phyloP scores from a whole-genome alignment of 768 basidiomycete species.

The Albatrellus ellisii region DNA sequence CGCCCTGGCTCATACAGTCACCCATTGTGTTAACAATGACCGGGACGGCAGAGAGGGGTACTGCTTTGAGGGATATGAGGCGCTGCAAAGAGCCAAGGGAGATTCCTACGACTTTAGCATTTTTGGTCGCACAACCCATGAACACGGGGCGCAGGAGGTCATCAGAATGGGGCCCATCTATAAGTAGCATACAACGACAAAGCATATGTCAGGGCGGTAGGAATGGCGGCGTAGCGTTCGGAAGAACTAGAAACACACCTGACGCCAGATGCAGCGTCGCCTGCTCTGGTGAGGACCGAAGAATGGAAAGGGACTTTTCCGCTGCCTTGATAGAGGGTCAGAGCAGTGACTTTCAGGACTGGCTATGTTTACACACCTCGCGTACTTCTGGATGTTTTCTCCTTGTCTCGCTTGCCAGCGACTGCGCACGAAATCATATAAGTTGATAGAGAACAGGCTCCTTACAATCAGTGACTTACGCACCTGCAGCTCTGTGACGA shows the following conservation, averaged over 20 bases:
- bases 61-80: slow-evolving; percentile 76
- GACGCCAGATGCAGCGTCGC: slow-evolving; percentile 59
- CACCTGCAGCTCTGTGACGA: slow-evolving; percentile 67
- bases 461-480: slow-evolving; percentile 8
- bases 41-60: slow-evolving; percentile 68
- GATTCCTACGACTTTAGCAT: slow-evolving; percentile 88
- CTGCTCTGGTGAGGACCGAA: slow-evolving; percentile 74
- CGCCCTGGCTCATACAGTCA: slow-evolving; percentile 84
- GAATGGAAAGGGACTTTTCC: slow-evolving; percentile 73
- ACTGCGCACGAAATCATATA: slow-evolving; percentile 31
- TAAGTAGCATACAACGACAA: neutral
- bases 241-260: slow-evolving; percentile 27
- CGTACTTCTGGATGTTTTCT: slow-evolving; percentile 88
- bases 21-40: slow-evolving; percentile 74
- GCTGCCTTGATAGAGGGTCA: slow-evolving; percentile 42
- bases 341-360: neutral
- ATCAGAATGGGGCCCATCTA: slow-evolving; percentile 70
- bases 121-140: slow-evolving; percentile 89
- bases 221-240: neutral
- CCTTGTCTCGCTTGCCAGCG: slow-evolving; percentile 78
- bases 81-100: slow-evolving; percentile 85
- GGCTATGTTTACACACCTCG: slow-evolving; percentile 42
- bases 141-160: slow-evolving; percentile 80
- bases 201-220: neutral
- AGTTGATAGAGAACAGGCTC: neutral